Conservation (phyloP, 2,329 filamentous ascomycete species). For the Pyrenochaeta sp. region DNA sequence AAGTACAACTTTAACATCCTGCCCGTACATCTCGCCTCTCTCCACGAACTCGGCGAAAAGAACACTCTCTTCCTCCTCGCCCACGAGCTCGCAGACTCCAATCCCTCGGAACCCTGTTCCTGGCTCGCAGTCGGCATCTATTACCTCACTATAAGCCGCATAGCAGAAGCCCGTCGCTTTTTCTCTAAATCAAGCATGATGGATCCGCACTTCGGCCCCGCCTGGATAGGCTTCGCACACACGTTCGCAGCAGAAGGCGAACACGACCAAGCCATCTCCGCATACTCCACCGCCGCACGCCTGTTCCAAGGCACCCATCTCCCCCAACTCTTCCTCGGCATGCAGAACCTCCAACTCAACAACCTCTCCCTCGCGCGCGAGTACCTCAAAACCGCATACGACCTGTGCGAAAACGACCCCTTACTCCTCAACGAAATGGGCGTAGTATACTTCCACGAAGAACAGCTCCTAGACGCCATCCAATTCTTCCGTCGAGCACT, state of each 20-base stretch:
- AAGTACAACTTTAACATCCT: constrained; percentile 90
- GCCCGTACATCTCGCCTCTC: constrained; percentile 87
- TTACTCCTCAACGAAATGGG: constrained; percentile 95
- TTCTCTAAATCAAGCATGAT: constrained; percentile 98
- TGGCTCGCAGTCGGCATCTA: constrained; percentile 97
- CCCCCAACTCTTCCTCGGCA: constrained; percentile 93
- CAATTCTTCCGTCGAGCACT: constrained; percentile 81
- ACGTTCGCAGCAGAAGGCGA: constrained; percentile 98
- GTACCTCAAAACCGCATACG: constrained; percentile 89
- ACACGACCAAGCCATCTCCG: constrained; percentile 96
- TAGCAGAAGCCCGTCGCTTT: constrained; percentile 92
- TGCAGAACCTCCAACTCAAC: constrained; percentile 97
- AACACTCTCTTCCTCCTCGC: constrained; percentile 91
- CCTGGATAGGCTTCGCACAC: constrained; percentile 98
- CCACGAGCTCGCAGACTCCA: constrained; percentile 89
- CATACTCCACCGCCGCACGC: constrained; percentile 93
- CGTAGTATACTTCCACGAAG: constrained; percentile 93
- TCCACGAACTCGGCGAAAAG: constrained; percentile 86
- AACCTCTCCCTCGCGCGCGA: constrained; percentile 94
- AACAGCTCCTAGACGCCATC: constrained; percentile 77
- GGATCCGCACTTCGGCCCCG: constrained; percentile 95
- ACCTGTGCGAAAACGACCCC: constrained; percentile 83
- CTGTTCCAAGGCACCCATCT: constrained; percentile 97
- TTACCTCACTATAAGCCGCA: constrained; percentile 87
- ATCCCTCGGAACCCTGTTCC: constrained; percentile 88